Evolutionary conservation across 73 alveolate species (phyloP), one percentile per base, ranked within the genome.

Genomic region (Symbiodinium pilosum): DNA sequence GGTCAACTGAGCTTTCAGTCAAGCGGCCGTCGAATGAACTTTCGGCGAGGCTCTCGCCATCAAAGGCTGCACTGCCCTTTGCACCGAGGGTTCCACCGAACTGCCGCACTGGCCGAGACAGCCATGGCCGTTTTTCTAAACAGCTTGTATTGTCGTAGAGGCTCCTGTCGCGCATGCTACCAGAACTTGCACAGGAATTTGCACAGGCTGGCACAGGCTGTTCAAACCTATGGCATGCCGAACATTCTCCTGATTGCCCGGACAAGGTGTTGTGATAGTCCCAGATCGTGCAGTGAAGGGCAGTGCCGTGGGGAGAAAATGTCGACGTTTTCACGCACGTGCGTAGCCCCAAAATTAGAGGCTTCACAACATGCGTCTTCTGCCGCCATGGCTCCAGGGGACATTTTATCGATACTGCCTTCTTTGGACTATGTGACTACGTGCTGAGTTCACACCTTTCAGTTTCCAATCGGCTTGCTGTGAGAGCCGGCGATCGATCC

Each of bases 351-450:
- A n/a, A n/a, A n/a, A n/a, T n/a, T n/a, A n/a, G n/a, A n/a, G n/a
- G n/a, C n/a, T n/a, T n/a, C n/a, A n/a, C n/a, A n/a, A n/a, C n/a
- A n/a, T n/a, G n/a, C n/a, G n/a, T n/a, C n/a, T n/a, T n/a, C n/a
- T n/a, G n/a, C n/a, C n/a, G 71, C 71, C 71, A 54, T 54, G 71
- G 71, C 71, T 54, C 71, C 71, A 24, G 71, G 71, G 71, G 71
- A 54, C 71, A 54, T 54, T 30, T 54, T 54, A 30, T 54, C 71
- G 26, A 54, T 30, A 54, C 71, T 24, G 71, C 30, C n/a, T n/a
- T n/a, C n/a, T n/a, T n/a, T n/a, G n/a, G n/a, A n/a, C n/a, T n/a
- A n/a, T n/a, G n/a, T n/a, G n/a, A n/a, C n/a, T n/a, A n/a, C n/a
- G n/a, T n/a, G n/a, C n/a, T n/a, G n/a, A n/a, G n/a, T n/a, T n/a